Conservation (phyloP, 495 filamentous ascomycete species). For the Neurospora pannonica region DNA sequence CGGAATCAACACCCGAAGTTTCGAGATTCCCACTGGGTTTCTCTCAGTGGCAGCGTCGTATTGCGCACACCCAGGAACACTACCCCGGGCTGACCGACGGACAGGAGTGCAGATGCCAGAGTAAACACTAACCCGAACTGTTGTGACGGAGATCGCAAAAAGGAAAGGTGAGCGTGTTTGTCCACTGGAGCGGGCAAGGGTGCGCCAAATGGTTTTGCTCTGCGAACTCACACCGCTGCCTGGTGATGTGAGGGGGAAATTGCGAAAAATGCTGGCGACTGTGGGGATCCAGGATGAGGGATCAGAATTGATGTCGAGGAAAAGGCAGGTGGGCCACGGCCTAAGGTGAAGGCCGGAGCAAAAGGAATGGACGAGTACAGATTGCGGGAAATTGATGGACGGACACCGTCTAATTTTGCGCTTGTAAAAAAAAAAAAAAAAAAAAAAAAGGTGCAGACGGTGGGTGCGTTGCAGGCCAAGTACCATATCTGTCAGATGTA, state of each 20-base stretch:
- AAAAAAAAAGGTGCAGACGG: background rate
- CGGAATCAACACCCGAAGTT: slow-evolving; percentile 36
- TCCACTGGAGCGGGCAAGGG: slow-evolving; percentile 3
- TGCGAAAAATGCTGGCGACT: background rate
- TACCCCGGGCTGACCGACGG: slow-evolving; percentile 8
- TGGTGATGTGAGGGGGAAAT: background rate
- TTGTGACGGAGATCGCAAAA: slow-evolving; percentile 1
- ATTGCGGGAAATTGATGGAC: background rate
- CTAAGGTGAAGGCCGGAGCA: background rate
- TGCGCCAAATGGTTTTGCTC: slow-evolving; percentile 6
- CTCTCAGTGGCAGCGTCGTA: slow-evolving; percentile 6
- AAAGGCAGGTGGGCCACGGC: background rate
- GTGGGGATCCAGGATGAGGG: background rate
- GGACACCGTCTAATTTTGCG: background rate
- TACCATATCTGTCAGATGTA: background rate
- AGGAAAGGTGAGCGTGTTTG: slow-evolving; percentile 3
- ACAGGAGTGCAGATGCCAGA: background rate
- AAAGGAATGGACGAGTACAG: background rate
- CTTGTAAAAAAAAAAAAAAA: background rate
- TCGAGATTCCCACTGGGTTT: slow-evolving; percentile 33
- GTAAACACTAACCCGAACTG: slow-evolving; percentile 6
- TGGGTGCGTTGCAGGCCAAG: background rate
- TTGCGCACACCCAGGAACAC: slow-evolving; percentile 1
- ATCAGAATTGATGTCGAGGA: background rate
- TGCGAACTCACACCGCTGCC: background rate